Base-by-base conservation (phyloP, 164 flowering plant genomes). In the Piper betle region DNA sequence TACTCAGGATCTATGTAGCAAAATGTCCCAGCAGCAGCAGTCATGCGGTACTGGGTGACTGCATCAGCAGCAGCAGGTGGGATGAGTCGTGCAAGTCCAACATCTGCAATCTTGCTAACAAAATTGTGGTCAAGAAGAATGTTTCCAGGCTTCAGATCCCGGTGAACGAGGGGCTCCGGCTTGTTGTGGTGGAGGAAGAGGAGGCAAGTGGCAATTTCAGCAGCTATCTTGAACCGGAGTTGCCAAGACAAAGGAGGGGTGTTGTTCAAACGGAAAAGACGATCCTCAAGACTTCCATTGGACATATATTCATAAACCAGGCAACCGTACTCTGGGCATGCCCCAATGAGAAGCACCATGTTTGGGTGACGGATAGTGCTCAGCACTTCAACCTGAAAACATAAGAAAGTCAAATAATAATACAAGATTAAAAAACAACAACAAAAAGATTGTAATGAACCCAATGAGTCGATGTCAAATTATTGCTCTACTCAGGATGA, bases 1-100 rank as follows among this genome's bases (percentile, higher is more conserved):
- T 83, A 83, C 73, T 83, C 87, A 0, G 87, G 87, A 39, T 83
- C 88, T 9, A 83, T 83, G 59, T 83, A 83, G 56, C 88, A 83
- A 64, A 83, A 83, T 4, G 88, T 83, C 17, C 88, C 88, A 2
- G 88, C 88, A 0, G 85, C 58, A 7, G 85, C 73, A n/a, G 88
- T 83, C 76, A 80, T 71, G 7, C 50, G 68, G 62, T 55, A 80
- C 61, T 80, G 85, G 4, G 80, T 81, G 13, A 72, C 74, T 52
- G 71, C 69, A 41, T 77, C 82, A 2, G 88, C 83, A 1, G 72
- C 74, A 1, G 74, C 52, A 1, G 80, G 78, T 2, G 88, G 88
- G 50, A 83, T 79, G n/a, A 83, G 75, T 53, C 85, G 77, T 5
- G 84, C 87, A 39, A 83, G 65, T 33, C 87, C 87, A 12, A 83